Evolutionary conservation across 441 rosid genomes (phyloP), one percentile per base, ranked within the genome.

Genomic region (Hura crepitans): DNA sequence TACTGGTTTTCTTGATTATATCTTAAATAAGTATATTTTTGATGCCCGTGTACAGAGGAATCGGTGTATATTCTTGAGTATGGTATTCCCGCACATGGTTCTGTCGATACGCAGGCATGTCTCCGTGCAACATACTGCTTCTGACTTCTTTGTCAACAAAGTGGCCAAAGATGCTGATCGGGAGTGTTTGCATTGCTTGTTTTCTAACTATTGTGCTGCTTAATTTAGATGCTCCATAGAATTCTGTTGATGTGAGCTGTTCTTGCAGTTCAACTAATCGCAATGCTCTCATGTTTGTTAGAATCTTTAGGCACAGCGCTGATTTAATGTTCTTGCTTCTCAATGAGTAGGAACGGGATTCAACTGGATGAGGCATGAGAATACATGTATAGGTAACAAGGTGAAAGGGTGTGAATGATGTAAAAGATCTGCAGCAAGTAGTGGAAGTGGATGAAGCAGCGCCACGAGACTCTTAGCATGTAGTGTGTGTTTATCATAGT

Each of bases 331-430:
- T 51, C 49, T n/a, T 72, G 57, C n/a, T n/a, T 65, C 28, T 31
- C 51, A 30, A 64, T 4, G 28, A 55, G 31, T 51, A 72, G 65
- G 70, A 57, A 64, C 64, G 37, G 17, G 58, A 72, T 56, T 31
- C 31, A 13, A 63, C 68, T 27, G 53, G 20, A 39, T 15, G 63
- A 42, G 69, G 54, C 62, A 39, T 55, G 45, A 63, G 69, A 31
- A 70, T 59, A n/a, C n/a, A 39, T 70, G 58, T 70, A 60, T 56
- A 61, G 25, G 66, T 61, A 60, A 49, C 59, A 39, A 68, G 39
- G 12, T 33, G 2, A 35, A 39, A 27, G 54, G 37, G 54, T 22
- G 28, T 20, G 20, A 51, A 30, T 31, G 56, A 28, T 6, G 25
- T 18, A n/a, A 22, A 35, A 37, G 39, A 66, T 35, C 39, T 31